Percentiles rank a stretch among this genome's conserved stretches.
Conservation (phyloP, 139 green algal genomes). For the Asterochloris sp. region DNA sequence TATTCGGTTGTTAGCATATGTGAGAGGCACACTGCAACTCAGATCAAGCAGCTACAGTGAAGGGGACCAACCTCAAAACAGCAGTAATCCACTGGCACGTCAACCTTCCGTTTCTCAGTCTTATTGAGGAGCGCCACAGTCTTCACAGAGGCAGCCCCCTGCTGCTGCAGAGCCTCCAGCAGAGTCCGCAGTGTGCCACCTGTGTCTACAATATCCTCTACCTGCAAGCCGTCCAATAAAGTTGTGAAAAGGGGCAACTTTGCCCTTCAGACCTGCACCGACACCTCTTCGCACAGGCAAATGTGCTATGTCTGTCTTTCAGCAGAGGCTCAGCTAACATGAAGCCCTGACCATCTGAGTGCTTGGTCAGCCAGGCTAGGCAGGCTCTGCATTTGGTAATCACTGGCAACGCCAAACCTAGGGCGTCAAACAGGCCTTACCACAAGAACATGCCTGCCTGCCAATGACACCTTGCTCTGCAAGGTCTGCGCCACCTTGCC, state of each 20-base stretch:
- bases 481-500: conserved; percentile 48
- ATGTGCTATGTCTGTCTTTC: conserved; percentile 22
- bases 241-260: neutral
- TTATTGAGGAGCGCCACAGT: conserved; percentile 75
- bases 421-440: neutral
- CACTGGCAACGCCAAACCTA: conserved; percentile 20
- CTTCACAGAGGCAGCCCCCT: conserved; percentile 41
- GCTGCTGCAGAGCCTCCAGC: conserved; percentile 18
- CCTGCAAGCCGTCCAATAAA: conserved; percentile 29
- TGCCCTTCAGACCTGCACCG: neutral
- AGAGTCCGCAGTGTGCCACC: conserved; percentile 51
- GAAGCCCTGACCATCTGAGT: conserved; percentile 17
- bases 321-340: neutral
- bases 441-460: neutral
- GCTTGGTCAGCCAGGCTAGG: conserved; percentile 5
- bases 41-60: neutral
- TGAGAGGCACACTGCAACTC: neutral
- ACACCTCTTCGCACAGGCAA: neutral
- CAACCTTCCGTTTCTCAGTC: conserved; percentile 46
- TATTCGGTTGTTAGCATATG: neutral
- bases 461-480: conserved; percentile 37
- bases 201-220: conserved; percentile 93
- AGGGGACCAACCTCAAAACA: conserved; percentile 50
- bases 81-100: conserved; percentile 52
- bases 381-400: neutral